Percentiles rank a stretch among this genome's conserved stretches.
Evolutionary conservation across 2,329 filamentous ascomycete genomes (phyloP).

Genomic region (Fusarium beomiforme): DNA sequence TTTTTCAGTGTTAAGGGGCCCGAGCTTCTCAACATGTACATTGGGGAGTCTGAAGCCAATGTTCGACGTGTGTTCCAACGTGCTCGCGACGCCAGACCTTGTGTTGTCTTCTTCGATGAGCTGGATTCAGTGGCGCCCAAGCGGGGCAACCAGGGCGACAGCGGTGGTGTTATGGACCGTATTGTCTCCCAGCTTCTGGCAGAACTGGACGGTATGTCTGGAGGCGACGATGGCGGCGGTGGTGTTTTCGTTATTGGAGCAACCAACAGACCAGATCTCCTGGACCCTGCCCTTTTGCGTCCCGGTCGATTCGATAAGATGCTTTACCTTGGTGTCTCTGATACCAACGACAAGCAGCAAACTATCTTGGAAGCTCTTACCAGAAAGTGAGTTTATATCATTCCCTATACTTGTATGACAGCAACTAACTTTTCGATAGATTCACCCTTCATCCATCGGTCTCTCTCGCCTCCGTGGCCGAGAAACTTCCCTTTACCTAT

Average conservation of each 20-base stretch:
- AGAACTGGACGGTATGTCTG: conserved; percentile 97
- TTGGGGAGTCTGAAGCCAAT: conserved; percentile 92
- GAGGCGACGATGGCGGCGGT: conserved; percentile 83
- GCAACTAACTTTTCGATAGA: conserved; percentile 55
- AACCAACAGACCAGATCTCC: conserved; percentile 91
- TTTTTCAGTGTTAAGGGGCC: conserved; percentile 96
- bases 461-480: conserved; percentile 78
- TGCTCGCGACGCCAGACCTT: conserved; percentile 85
- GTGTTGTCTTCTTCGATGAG: conserved; percentile 94
- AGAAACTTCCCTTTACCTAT: conserved; percentile 90
- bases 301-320: conserved; percentile 98
- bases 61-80: conserved; percentile 89
- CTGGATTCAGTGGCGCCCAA: conserved; percentile 94
- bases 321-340: conserved; percentile 95
- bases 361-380: conserved; percentile 95
- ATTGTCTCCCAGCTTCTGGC: conserved; percentile 95
- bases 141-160: conserved; percentile 95
- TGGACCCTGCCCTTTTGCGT: conserved; percentile 88
- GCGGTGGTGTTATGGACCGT: conserved; percentile 96
- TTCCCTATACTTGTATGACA: background rate
- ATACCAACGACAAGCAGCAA: conserved; percentile 95
- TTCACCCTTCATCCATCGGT: conserved; percentile 86
- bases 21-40: conserved; percentile 94
- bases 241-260: conserved; percentile 97
- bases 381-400: conserved; percentile 74